phyloP scores from a whole-genome alignment of 208 protist species.

The Trypanosoma congolense region DNA sequence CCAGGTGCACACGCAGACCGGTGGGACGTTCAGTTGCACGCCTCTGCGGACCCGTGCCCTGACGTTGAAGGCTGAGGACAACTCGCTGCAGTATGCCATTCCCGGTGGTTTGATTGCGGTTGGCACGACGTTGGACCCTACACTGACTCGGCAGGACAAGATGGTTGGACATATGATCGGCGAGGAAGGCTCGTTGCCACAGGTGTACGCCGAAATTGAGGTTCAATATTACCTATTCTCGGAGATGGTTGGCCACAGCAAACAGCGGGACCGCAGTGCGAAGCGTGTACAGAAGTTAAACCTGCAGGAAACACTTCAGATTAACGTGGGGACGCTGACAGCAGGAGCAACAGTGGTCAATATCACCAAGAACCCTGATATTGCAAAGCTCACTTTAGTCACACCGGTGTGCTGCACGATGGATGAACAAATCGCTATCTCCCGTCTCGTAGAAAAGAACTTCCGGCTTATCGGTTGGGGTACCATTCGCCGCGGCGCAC shows the following conservation, averaged over 20 bases:
- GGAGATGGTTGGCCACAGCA: slow-evolving; percentile 92
- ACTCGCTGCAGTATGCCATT: slow-evolving; percentile 98
- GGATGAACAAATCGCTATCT: slow-evolving; percentile 97
- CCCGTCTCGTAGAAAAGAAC: slow-evolving; percentile 95
- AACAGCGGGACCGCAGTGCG: slow-evolving; percentile 55
- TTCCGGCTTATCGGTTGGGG: slow-evolving; percentile 97
- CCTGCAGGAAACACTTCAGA: slow-evolving; percentile 97
- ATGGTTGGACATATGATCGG: slow-evolving; percentile 96
- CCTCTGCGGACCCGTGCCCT: slow-evolving; percentile 94
- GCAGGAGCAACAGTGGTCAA: slow-evolving; percentile 94
- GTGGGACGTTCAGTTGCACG: slow-evolving; percentile 90
- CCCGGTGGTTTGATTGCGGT: slow-evolving; percentile 99
- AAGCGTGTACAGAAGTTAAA: slow-evolving; percentile 94
- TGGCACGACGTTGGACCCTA: slow-evolving; percentile 99
- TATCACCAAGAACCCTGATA: slow-evolving; percentile 90
- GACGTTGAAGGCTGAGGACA: slow-evolving; percentile 96
- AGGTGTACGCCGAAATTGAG: slow-evolving; percentile 97
- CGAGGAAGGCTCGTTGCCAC: slow-evolving; percentile 87
- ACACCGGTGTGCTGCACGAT: slow-evolving; percentile 96
- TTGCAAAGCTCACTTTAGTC: slow-evolving; percentile 95
- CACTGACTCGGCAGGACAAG: slow-evolving; percentile 97
- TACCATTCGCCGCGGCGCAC: slow-evolving; percentile 70
- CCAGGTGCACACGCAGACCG: slow-evolving; percentile 72
- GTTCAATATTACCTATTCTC: slow-evolving; percentile 97
- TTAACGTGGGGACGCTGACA: slow-evolving; percentile 99